A percentile compares a stretch with the other conserved stretches of the same genome.
phyloP scores from a whole-genome alignment of 345 rosid species.

The Linum lewisii region DNA sequence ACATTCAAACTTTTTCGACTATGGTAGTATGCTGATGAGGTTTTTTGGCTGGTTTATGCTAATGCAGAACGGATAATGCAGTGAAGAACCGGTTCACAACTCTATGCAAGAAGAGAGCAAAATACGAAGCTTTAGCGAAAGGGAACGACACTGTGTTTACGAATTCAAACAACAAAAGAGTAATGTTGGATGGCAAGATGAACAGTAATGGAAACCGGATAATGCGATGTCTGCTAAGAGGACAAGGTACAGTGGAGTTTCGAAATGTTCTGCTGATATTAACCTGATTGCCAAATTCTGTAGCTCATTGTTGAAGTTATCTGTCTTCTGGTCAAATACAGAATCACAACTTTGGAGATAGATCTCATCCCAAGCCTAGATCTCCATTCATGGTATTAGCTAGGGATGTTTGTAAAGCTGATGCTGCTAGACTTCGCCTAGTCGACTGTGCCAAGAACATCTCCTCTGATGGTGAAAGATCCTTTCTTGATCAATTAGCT shows the following conservation, averaged over 20 bases:
- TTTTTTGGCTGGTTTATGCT: conserved; percentile 24
- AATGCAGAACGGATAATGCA: too few relatives aligned
- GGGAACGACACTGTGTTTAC: too few relatives aligned
- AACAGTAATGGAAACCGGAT: too few relatives aligned
- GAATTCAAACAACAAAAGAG: too few relatives aligned
- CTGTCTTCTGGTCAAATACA: conserved; percentile 25
- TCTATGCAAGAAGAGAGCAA: too few relatives aligned
- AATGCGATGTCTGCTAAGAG: conserved; percentile 40
- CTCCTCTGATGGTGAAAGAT: conserved; percentile 32
- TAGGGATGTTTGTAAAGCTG: conserved; percentile 33
- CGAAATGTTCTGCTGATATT: not conserved
- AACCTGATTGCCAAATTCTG: too few relatives aligned
- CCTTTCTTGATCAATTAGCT: conserved; percentile 6
- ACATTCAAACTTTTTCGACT: not conserved
- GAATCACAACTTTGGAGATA: conserved; percentile 33
- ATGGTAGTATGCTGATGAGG: too few relatives aligned
- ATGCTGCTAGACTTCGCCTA: conserved; percentile 21
- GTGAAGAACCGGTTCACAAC: too few relatives aligned
- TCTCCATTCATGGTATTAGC: conserved; percentile 53
- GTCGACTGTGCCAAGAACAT: conserved; percentile 26
- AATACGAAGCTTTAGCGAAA: too few relatives aligned
- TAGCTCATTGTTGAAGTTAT: too few relatives aligned
- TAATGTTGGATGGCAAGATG: too few relatives aligned
- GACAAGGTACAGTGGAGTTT: conserved; percentile 32
- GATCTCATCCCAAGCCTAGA: conserved; percentile 44